Evolutionary conservation across 2,329 filamentous ascomycete species (phyloP).

Genomic region (Aspergillus brasiliensis): DNA sequence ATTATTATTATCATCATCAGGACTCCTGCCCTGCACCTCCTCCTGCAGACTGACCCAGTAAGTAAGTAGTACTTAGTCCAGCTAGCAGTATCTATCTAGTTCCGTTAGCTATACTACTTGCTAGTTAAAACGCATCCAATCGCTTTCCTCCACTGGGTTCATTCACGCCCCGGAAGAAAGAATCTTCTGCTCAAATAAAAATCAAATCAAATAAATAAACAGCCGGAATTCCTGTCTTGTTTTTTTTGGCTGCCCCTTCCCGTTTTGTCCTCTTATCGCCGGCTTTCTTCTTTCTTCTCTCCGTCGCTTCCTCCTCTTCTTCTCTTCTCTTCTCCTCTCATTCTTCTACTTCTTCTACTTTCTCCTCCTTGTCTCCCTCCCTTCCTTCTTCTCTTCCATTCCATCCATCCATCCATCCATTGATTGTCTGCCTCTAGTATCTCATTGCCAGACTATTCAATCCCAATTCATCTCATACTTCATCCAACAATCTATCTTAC

Average conservation of each 20-base stretch:
- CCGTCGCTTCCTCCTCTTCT: background rate
- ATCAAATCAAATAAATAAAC: background rate
- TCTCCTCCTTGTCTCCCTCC: background rate
- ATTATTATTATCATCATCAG: too few species aligned
- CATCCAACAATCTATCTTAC: background rate
- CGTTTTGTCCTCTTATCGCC: background rate
- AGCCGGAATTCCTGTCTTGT: background rate
- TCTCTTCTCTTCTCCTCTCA: background rate
- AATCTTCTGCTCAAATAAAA: background rate
- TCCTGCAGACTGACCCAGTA: too few species aligned
- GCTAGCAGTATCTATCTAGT: too few species aligned
- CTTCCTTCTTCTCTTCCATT: background rate
- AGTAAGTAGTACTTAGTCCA: too few species aligned
- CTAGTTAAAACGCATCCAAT: background rate
- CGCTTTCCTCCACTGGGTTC: background rate
- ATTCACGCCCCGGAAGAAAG: background rate
- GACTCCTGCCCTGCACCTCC: too few species aligned
- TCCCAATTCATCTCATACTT: background rate
- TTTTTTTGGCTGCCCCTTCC: slow-evolving; percentile 1
- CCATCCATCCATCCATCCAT: background rate
- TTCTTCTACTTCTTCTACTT: background rate
- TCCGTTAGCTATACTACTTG: too few species aligned
- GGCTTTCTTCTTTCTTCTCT: background rate
- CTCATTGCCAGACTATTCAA: slow-evolving; percentile 1
- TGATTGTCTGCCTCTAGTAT: background rate